Percentiles rank a stretch among this genome's conserved stretches.
Conservation (phyloP, 108 stramenopile genomes). For the Discostella pseudostelligera region DNA sequence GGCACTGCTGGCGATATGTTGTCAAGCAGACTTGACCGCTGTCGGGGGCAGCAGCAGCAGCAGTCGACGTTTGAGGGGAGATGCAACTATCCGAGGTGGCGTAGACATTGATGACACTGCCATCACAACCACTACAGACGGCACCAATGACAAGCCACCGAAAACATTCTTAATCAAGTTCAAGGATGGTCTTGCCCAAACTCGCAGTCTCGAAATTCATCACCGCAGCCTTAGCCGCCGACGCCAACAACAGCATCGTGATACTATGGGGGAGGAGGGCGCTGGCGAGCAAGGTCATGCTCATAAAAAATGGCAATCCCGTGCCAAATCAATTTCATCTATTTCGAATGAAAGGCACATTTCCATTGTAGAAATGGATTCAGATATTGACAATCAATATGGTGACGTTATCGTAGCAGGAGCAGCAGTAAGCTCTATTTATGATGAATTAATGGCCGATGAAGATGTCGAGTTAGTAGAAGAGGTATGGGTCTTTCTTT, state of each 20-base stretch:
- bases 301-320: slow-evolving; percentile 2
- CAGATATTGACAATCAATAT: too few relatives aligned
- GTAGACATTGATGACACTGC: too few relatives aligned
- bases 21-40: too few relatives aligned
- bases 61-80: too few relatives aligned
- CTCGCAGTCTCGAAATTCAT: background rate
- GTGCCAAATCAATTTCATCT: background rate
- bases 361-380: slow-evolving; percentile 5
- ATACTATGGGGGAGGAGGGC: background rate
- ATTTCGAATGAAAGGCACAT: background rate
- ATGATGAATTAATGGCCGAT: slow-evolving; percentile 21
- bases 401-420: too few relatives aligned
- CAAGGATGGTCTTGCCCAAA: slow-evolving; percentile 2
- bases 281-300: background rate
- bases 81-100: too few relatives aligned
- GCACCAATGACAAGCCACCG: too few relatives aligned
- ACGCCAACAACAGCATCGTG: background rate
- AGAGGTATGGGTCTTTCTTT: slow-evolving; percentile 16
- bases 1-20: too few relatives aligned
- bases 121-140: too few relatives aligned
- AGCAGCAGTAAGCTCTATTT: background rate
- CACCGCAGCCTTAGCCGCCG: background rate
- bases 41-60: too few relatives aligned
- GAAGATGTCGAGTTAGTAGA: slow-evolving; percentile 31
- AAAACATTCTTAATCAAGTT: slow-evolving; percentile 18